Evolutionary conservation across 805 yeast genomes (phyloP).

Genomic region (Hanseniaspora meyeri): DNA sequence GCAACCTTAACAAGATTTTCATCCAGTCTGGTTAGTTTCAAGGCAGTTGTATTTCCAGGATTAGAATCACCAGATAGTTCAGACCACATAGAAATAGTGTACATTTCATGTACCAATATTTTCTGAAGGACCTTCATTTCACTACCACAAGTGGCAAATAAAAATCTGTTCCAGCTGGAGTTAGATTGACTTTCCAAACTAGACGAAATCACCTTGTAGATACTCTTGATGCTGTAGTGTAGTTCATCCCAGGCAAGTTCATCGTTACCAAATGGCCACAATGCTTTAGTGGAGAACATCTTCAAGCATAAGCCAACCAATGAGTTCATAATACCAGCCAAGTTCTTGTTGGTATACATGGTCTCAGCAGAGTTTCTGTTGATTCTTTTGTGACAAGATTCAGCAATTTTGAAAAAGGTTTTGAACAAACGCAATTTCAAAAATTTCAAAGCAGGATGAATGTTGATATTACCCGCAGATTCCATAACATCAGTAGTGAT

Average conservation of each 20-base stretch:
- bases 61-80: conserved; percentile 27
- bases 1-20: conserved; percentile 39
- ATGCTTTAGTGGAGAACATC: conserved; percentile 58
- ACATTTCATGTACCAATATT: conserved; percentile 66
- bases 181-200: not conserved
- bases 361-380: not conserved
- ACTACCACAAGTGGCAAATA: conserved; percentile 26
- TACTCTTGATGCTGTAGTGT: not conserved
- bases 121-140: conserved; percentile 46
- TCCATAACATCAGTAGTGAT: not conserved
- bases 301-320: conserved; percentile 57
- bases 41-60: conserved; percentile 15
- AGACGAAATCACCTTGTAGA: not conserved
- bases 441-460: conserved; percentile 8
- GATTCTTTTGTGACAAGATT: conserved; percentile 8
- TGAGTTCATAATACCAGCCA: conserved; percentile 16
- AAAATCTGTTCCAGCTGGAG: not conserved
- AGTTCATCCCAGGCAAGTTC: conserved; percentile 32
- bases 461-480: not conserved
- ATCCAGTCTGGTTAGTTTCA: conserved; percentile 29
- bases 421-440: conserved; percentile 1
- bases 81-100: conserved; percentile 65
- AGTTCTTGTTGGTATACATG: not conserved
- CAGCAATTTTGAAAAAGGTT: not conserved
- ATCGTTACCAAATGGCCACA: conserved; percentile 80